Evolutionary conservation across 768 basidiomycete genomes (phyloP), one percentile per base, ranked within the genome.

Genomic region (Mycena crocata): DNA sequence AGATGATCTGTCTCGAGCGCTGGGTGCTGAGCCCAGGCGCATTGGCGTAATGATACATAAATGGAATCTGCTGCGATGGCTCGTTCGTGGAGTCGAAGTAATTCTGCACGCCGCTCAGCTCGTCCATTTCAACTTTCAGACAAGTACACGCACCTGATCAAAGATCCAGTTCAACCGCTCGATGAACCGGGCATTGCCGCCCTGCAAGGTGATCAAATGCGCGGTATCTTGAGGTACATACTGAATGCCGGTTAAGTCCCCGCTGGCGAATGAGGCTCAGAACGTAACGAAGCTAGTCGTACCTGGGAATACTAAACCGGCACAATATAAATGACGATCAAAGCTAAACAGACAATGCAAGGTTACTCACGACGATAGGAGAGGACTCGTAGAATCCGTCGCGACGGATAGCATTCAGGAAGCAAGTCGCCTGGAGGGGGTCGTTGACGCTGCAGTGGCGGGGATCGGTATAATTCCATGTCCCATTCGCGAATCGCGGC

Each of bases 11-110:
- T 30, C 89, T 76, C 32, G 87, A 84, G 21, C 84, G 76, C 69
- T 86, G 85, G 3, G 87, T 88, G 73, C 87, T 90, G 23, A 85
- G 73, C 2, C 87, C 88, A 0, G 89, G 89, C 3, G 80, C 78
- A 72, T 89, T 84, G 2, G 86, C 89, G 68, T 90, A 90, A 76
- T 90, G 89, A 70, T 89, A 90, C 89, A 90, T 90, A 75, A 84
- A 89, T 1, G 89, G 89, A 69, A 90, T 90, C 68, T 89, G 88
- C 68, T 89, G 87, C 3, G 88, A 89, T 0, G 89, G 89, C 69
- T 90, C 89, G 71, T 90, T 82, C 12, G 88, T 89, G 0, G 82
- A 79, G 62, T 90, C 89, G 66, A 90, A 90, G 74, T 88, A 90
- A 42, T 80, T 79, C 84, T 89, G 54, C 23, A 31, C 6, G n/a